Conservation (phyloP, 2,329 filamentous ascomycete species). For the Coniochaeta prunicola region DNA sequence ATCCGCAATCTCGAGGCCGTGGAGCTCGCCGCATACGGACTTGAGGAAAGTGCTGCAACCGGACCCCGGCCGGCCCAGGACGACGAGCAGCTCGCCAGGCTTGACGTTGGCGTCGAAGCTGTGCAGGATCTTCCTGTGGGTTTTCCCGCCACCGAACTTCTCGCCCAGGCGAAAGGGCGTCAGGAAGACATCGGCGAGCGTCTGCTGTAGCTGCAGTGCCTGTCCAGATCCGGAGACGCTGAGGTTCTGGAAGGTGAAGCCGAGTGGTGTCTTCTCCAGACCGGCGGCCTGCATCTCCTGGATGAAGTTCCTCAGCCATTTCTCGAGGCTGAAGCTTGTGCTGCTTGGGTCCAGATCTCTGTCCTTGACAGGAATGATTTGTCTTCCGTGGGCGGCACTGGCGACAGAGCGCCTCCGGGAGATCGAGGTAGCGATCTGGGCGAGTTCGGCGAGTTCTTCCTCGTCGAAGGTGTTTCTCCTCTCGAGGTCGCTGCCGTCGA, state of each 20-base stretch:
- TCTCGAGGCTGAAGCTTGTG: constrained; percentile 30
- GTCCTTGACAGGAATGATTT: neutral
- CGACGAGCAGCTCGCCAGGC: constrained; percentile 60
- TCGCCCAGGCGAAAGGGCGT: constrained; percentile 52
- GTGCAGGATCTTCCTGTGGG: constrained; percentile 52
- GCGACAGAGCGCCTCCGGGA: neutral
- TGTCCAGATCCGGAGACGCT: constrained; percentile 60
- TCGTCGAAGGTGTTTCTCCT: constrained; percentile 1
- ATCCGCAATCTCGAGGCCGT: constrained; percentile 47
- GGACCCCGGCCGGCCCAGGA: constrained; percentile 59
- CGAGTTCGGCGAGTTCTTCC: neutral
- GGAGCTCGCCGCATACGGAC: constrained; percentile 50
- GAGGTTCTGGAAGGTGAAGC: constrained; percentile 58
- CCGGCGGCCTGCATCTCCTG: constrained; percentile 44
- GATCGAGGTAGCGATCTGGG: neutral
- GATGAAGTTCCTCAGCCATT: constrained; percentile 33
- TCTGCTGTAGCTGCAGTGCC: constrained; percentile 62
- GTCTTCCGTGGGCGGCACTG: neutral
- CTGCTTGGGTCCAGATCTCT: constrained; percentile 26
- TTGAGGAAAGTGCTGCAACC: constrained; percentile 61
- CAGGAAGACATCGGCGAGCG: constrained; percentile 51
- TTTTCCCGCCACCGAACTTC: constrained; percentile 37
- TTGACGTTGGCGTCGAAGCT: constrained; percentile 58
- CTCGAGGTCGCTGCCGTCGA: neutral
- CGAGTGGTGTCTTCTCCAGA: constrained; percentile 44